Evolutionary conservation across 108 stramenopile genomes (phyloP).

Genomic region (Heterococcus sp.): DNA sequence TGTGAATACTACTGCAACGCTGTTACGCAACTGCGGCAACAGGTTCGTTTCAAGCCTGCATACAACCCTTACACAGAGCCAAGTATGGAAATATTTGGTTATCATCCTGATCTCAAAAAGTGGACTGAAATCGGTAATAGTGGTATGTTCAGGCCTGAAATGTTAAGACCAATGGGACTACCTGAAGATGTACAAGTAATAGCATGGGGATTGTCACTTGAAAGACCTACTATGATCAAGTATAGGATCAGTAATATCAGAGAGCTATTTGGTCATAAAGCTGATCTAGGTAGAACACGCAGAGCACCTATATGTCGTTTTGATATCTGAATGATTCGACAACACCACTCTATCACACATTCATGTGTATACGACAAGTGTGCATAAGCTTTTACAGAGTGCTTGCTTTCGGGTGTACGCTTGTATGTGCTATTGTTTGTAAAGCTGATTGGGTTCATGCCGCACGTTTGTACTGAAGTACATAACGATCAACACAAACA

Average conservation of each 20-base stretch:
- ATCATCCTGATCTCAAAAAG: conserved; percentile 98
- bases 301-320: conserved; percentile 92
- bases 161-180: conserved; percentile 97
- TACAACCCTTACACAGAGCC: conserved; percentile 99
- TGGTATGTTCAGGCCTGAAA: conserved; percentile 99
- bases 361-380: neutral
- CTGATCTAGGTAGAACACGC: conserved; percentile 84
- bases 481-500: too few relatives aligned
- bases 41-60: conserved; percentile 99
- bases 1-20: conserved; percentile 73
- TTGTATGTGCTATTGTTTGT: neutral
- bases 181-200: conserved; percentile 99
- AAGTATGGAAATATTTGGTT: conserved; percentile 99
- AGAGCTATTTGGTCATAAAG: conserved; percentile 99
- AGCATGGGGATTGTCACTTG: conserved; percentile 96
- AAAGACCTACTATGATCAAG: conserved; percentile 99
- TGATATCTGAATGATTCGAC: conserved; percentile 17
- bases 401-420: neutral
- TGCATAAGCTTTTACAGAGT: neutral
- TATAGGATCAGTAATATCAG: conserved; percentile 98
- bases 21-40: neutral
- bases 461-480: too few relatives aligned
- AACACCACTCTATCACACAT: neutral
- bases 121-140: conserved; percentile 96
- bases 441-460: neutral